Conservation (phyloP, 805 yeast genomes). For the Teunomyces lycoperdinae region DNA sequence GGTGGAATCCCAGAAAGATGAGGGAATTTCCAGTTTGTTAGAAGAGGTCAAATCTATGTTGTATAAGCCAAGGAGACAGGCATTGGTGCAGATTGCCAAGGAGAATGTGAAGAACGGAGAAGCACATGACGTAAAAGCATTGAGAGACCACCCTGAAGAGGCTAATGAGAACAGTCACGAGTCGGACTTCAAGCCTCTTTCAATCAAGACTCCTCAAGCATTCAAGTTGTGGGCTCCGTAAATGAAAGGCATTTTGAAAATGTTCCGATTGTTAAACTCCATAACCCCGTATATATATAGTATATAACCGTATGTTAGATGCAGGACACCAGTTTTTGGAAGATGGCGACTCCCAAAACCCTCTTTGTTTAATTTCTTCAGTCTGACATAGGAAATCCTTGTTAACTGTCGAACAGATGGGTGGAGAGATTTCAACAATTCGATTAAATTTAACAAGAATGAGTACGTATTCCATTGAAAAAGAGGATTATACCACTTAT, state of each 20-base stretch:
- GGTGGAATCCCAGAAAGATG: constrained; percentile 9
- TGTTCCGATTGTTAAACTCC: neutral
- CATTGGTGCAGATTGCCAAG: constrained; percentile 16
- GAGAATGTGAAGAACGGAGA: constrained; percentile 8
- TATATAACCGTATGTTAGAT: neutral
- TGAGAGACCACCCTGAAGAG: constrained; percentile 1
- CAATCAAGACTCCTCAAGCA: constrained; percentile 39
- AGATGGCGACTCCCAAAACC: neutral
- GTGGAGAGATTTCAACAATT: neutral
- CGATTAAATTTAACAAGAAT: neutral
- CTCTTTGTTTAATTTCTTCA: too few species aligned
- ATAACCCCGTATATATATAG: neutral
- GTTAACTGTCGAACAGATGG: too few species aligned
- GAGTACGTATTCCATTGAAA: neutral
- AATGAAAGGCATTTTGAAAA: constrained; percentile 4
- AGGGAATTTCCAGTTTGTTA: constrained; percentile 17
- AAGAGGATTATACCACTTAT: neutral
- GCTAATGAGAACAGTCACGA: constrained; percentile 10
- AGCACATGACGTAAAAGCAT: constrained; percentile 7
- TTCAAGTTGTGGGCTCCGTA: constrained; percentile 47
- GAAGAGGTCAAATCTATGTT: constrained; percentile 31
- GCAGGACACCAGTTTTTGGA: neutral
- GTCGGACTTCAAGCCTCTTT: constrained; percentile 30
- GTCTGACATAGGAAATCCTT: too few species aligned
- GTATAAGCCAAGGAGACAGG: constrained; percentile 30